Percentiles rank a stretch among this genome's conserved stretches.
phyloP scores from a whole-genome alignment of 1,284 basidiomycete species.

The Dichomitus squalens region DNA sequence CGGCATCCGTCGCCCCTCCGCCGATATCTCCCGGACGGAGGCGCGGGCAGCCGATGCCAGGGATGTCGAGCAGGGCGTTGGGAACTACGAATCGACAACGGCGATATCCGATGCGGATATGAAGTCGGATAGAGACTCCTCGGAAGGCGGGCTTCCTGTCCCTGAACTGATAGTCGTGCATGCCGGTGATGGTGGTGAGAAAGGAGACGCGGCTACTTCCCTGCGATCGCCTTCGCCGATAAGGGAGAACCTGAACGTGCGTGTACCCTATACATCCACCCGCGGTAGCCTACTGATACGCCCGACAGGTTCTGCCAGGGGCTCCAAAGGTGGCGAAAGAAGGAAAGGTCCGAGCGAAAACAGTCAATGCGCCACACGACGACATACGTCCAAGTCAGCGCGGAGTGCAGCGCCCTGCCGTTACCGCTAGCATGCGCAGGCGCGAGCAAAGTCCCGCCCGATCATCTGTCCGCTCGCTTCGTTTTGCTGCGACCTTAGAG shows the following conservation, averaged over 20 bases:
- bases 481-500: neutral
- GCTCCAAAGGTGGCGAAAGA: neutral
- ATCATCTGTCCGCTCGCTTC: neutral
- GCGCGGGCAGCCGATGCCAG: neutral
- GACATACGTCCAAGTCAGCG: neutral
- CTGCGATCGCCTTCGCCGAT: neutral
- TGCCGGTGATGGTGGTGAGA: no score
- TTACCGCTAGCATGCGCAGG: neutral
- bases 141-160: neutral
- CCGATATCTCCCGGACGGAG: neutral
- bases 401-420: neutral
- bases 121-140: neutral
- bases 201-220: no score
- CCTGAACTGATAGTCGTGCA: neutral
- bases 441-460: neutral
- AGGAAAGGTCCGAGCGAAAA: neutral
- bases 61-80: neutral
- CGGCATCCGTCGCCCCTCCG: slow-evolving; percentile 36
- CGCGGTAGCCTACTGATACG: neutral
- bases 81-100: neutral
- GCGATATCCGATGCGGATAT: neutral
- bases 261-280: neutral
- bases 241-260: neutral
- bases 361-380: neutral
- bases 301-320: neutral